Conservation (phyloP, 2,329 filamentous ascomycete genomes). For the Calonectria crousiana region DNA sequence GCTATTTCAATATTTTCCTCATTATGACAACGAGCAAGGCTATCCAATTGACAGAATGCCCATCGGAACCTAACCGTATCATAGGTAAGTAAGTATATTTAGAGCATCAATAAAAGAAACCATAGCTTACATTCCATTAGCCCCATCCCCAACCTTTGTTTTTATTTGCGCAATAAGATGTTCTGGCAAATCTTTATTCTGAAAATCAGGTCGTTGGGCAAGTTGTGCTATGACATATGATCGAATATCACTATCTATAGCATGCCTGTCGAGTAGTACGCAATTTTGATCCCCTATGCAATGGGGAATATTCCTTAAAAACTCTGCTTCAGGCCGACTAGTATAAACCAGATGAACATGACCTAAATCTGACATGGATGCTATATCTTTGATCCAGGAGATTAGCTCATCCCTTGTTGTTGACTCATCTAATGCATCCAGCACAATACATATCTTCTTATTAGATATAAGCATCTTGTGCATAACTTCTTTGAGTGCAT, state of each 20-base stretch:
- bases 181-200: conserved; percentile 26
- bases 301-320: conserved; percentile 17
- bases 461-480: background rate
- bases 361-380: background rate
- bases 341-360: conserved; percentile 30
- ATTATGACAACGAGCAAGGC: conserved; percentile 29
- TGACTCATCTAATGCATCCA: conserved; percentile 43
- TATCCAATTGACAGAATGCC: conserved; percentile 46
- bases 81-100: too few relatives aligned
- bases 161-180: conserved; percentile 24
- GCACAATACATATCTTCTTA: background rate
- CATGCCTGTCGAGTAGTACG: conserved; percentile 29
- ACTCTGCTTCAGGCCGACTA: conserved; percentile 36
- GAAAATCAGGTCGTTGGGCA: conserved; percentile 31
- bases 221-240: conserved; percentile 27
- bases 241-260: conserved; percentile 32
- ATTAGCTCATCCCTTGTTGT: conserved; percentile 33
- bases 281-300: conserved; percentile 31
- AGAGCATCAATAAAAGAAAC: too few relatives aligned
- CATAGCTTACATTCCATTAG: conserved; percentile 45
- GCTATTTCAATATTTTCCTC: conserved; percentile 23
- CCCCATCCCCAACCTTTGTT: conserved; percentile 29
- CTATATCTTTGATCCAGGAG: conserved; percentile 28
- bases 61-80: conserved; percentile 42
- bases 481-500: background rate